Conservation (phyloP, 2,329 filamentous ascomycete genomes). For the Allantophomopsis cytisporea region DNA sequence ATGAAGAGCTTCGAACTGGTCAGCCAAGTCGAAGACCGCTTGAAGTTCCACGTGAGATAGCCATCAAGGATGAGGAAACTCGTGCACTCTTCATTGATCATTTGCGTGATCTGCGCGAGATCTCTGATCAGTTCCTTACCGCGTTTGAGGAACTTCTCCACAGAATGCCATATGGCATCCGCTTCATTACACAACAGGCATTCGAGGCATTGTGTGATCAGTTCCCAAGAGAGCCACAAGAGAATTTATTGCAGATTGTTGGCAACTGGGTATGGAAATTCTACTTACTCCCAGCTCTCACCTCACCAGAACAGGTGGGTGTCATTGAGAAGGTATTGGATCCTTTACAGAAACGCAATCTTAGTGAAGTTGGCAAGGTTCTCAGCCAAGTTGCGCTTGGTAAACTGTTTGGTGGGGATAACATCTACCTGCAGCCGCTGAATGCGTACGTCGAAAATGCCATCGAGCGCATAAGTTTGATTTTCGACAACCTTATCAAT, state of each 20-base stretch:
- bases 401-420: conserved; percentile 81
- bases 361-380: conserved; percentile 84
- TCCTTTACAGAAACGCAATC: conserved; percentile 84
- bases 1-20: conserved; percentile 89
- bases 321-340: conserved; percentile 83
- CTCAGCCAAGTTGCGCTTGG: conserved; percentile 81
- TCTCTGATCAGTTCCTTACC: conserved; percentile 80
- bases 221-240: conserved; percentile 69
- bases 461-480: conserved; percentile 62
- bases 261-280: conserved; percentile 89
- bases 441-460: conserved; percentile 86
- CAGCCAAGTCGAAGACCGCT: conserved; percentile 66
- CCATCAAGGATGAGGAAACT: conserved; percentile 92
- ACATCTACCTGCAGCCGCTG: conserved; percentile 87
- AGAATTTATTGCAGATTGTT: conserved; percentile 68
- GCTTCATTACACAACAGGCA: conserved; percentile 77
- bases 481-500: conserved; percentile 65
- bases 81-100: conserved; percentile 88
- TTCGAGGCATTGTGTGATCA: conserved; percentile 64
- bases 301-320: conserved; percentile 84
- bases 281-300: conserved; percentile 80
- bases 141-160: conserved; percentile 72
- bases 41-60: conserved; percentile 80
- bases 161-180: conserved; percentile 84
- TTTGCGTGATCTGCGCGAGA: conserved; percentile 83